Evolutionary conservation across 73 alveolate species (phyloP).

Genomic region (Paramecium primaurelia): DNA sequence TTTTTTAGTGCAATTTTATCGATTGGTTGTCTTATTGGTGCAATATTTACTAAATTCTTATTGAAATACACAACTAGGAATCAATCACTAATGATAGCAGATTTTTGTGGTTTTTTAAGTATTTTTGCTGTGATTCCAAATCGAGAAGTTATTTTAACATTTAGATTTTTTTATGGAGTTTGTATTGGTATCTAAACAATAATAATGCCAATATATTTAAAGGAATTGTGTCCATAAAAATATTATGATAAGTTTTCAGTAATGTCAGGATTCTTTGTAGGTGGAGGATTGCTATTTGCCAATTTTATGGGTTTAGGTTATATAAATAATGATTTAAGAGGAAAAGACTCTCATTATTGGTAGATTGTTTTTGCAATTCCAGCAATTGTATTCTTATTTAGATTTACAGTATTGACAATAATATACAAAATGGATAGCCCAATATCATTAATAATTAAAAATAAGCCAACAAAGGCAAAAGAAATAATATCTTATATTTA

Average conservation of each 20-base stretch:
- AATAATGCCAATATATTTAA: background rate
- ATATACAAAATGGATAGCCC: background rate
- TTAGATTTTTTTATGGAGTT: background rate
- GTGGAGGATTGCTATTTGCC: background rate
- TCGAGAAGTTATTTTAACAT: constrained; percentile 13
- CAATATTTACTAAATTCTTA: background rate
- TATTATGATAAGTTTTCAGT: background rate
- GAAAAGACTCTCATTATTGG: background rate
- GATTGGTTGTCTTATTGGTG: background rate
- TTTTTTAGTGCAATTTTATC: background rate
- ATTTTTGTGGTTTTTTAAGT: constrained; percentile 7
- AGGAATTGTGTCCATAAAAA: constrained; percentile 18
- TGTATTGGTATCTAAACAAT: background rate
- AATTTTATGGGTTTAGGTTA: constrained; percentile 3
- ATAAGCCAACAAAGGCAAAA: background rate
- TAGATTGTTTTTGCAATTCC: background rate
- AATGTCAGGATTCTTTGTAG: background rate
- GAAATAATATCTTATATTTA: background rate
- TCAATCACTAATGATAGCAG: background rate
- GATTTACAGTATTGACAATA: background rate
- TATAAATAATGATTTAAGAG: background rate
- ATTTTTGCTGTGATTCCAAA: background rate
- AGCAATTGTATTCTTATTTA: background rate
- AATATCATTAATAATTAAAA: background rate
- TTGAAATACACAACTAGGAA: background rate